Conservation (phyloP, 768 basidiomycete genomes). For the Glaciozyma antarctica region DNA sequence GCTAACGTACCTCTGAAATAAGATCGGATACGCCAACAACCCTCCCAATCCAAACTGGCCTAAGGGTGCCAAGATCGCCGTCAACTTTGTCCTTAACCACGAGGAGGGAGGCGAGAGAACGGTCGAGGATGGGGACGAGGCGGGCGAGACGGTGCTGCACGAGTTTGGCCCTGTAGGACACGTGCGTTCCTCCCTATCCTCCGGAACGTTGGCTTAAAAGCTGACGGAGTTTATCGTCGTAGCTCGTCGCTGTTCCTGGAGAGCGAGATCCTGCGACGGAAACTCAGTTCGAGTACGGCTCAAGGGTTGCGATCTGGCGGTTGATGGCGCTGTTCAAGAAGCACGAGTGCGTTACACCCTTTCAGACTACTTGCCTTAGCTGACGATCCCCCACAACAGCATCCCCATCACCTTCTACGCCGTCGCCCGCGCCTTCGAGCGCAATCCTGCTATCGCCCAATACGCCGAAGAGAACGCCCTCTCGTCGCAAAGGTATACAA, state of each 20-base stretch:
- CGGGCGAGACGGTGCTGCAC: conserved; percentile 9
- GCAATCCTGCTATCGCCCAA: conserved; percentile 29
- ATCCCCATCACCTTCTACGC: conserved; percentile 38
- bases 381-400: conserved; percentile 4
- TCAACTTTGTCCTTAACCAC: conserved; percentile 27
- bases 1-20: neutral
- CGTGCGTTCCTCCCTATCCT: neutral
- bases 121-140: conserved; percentile 23
- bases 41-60: conserved; percentile 14
- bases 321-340: conserved; percentile 34
- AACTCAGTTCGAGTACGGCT: conserved; percentile 36
- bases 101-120: conserved; percentile 27
- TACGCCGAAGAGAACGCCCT: conserved; percentile 29
- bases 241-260: neutral
- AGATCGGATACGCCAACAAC: neutral
- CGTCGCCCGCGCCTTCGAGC: conserved; percentile 36
- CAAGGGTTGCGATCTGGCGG: conserved; percentile 34
- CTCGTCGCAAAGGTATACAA: conserved; percentile 35
- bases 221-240: neutral
- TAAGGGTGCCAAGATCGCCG: conserved; percentile 27
- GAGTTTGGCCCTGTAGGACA: conserved; percentile 7
- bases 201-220: too few relatives aligned
- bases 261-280: conserved; percentile 5
- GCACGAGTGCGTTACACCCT: conserved; percentile 30
- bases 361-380: neutral